A percentile compares a stretch with the other conserved stretches of the same genome.
phyloP scores from a whole-genome alignment of 2,329 filamentous ascomycete species.

The Dryadomyces sulphureus region DNA sequence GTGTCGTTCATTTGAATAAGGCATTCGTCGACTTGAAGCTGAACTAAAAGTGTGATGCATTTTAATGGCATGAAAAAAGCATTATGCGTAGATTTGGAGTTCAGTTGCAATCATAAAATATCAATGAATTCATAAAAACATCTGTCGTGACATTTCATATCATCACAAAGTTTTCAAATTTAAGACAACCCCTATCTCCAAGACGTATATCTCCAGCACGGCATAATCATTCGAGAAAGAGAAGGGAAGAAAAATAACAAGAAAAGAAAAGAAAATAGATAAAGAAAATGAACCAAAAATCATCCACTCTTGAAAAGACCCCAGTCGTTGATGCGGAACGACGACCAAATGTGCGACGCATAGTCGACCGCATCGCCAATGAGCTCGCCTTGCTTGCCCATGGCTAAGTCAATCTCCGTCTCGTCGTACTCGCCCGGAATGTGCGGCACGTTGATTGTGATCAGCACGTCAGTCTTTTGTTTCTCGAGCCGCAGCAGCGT shows the following conservation, averaged over 20 bases:
- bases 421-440: slow-evolving; percentile 59
- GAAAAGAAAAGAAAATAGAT: background rate
- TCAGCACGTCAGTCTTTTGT: slow-evolving; percentile 64
- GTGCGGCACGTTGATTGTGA: slow-evolving; percentile 81
- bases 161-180: no score
- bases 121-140: no score
- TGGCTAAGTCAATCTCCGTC: slow-evolving; percentile 53
- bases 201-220: no score
- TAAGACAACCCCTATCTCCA: no score
- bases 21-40: slow-evolving; percentile 11
- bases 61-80: background rate
- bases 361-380: slow-evolving; percentile 57
- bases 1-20: slow-evolving; percentile 7
- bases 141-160: no score
- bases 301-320: slow-evolving; percentile 40
- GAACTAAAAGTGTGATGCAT: background rate
- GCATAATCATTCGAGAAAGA: no score
- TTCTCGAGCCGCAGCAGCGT: slow-evolving; percentile 62
- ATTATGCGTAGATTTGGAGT: no score
- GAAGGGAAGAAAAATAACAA: background rate
- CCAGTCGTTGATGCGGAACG: slow-evolving; percentile 71
- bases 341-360: slow-evolving; percentile 52
- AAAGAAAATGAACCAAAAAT: no score
- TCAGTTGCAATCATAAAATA: no score
- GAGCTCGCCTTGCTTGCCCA: slow-evolving; percentile 50